These are phyloP conservation scores for Backusella australiensis DNA, from an alignment of 192 early-diverging fungal species.

Conservation along the genomic window DNA sequence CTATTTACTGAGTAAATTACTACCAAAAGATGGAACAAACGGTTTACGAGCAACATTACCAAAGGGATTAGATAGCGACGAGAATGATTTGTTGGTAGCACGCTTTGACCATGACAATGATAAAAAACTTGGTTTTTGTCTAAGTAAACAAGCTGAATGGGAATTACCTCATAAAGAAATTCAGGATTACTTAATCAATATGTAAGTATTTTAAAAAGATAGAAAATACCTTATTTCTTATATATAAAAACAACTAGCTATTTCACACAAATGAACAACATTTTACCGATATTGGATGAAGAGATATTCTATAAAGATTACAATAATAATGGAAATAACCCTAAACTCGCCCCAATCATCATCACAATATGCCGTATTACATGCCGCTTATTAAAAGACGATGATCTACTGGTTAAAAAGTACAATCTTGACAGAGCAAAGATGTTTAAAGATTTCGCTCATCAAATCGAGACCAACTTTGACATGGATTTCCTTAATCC, in stretches of 20 bases:
- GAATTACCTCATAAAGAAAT: conserved; percentile 23
- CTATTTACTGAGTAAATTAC: conserved; percentile 23
- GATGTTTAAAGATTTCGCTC: conserved; percentile 2
- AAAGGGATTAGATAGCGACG: not conserved
- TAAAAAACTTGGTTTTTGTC: not conserved
- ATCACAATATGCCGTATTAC: conserved; percentile 2
- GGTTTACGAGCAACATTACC: not conserved
- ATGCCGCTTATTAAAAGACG: conserved; percentile 9
- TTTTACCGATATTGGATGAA: conserved; percentile 10
- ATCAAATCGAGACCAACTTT: conserved; percentile 10
- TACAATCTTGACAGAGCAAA: not conserved
- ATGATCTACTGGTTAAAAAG: conserved; percentile 5
- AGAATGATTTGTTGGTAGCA: conserved; percentile 17
- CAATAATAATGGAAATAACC: not conserved
- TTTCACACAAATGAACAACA: not conserved
- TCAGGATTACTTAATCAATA: conserved; percentile 17
- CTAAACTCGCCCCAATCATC: not conserved
- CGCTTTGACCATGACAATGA: not conserved
- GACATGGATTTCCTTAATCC: conserved; percentile 26
- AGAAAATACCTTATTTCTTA: too few species aligned
- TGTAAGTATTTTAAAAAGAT: conserved; percentile 9
- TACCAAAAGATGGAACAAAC: not conserved
- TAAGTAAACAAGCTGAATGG: conserved; percentile 3
- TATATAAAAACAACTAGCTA: not conserved
- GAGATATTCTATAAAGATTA: not conserved